These are phyloP conservation scores for Zasmidium citrigriseum DNA, from an alignment of 2,329 filamentous ascomycete species.

Conservation along the genomic window DNA sequence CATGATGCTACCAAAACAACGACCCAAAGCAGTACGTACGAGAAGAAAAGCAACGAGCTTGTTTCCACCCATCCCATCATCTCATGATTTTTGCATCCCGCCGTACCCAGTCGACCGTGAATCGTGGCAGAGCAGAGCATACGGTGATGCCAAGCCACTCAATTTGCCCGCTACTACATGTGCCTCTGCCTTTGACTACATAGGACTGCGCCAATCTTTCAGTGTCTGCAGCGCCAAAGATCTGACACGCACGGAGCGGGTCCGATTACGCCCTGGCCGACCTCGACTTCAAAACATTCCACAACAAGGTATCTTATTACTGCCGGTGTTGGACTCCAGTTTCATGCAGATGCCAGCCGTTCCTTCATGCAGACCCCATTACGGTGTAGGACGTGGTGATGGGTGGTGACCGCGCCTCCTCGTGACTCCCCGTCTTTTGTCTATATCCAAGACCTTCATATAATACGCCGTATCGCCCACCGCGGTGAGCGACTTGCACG, in stretches of 20 bases:
- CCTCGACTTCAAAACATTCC: not conserved
- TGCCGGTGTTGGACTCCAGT: not conserved
- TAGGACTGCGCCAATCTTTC: too few species aligned
- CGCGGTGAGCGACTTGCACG: not conserved
- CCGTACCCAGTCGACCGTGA: too few species aligned
- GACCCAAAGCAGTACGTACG: too few species aligned
- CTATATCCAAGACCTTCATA: constrained; percentile 10
- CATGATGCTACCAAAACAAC: not conserved
- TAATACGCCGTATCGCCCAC: not conserved
- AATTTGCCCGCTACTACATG: too few species aligned
- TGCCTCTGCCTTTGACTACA: too few species aligned
- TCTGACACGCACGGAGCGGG: not conserved
- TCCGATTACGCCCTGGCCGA: not conserved
- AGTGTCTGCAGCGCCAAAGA: too few species aligned
- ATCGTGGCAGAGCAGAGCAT: too few species aligned
- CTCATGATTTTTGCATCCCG: too few species aligned
- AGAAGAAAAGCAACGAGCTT: too few species aligned
- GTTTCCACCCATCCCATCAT: too few species aligned
- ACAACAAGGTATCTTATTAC: not conserved
- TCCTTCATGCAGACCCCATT: not conserved
- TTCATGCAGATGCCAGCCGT: not conserved
- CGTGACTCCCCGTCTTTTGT: constrained; percentile 3
- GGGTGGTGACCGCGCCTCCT: not conserved
- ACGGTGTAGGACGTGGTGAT: not conserved
- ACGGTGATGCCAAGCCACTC: too few species aligned